phyloP scores from a whole-genome alignment of 148 eudicot genomes.

The Amaranthus cruentus region DNA sequence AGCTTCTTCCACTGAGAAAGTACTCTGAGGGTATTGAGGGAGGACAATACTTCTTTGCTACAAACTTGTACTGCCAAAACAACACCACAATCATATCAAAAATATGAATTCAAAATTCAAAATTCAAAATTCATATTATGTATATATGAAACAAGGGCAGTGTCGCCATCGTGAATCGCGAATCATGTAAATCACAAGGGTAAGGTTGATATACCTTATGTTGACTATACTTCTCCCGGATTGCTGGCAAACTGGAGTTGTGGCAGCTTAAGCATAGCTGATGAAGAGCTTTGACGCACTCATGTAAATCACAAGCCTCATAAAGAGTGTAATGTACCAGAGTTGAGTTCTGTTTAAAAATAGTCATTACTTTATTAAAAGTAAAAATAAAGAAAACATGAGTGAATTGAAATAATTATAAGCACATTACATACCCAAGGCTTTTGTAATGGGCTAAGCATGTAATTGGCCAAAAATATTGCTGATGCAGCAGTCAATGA shows the following conservation, averaged over 20 bases:
- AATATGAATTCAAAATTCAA: no score
- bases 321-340: constrained; percentile 79
- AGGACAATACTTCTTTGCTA: constrained; percentile 82
- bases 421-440: constrained; percentile 68
- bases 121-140: no score
- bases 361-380: not conserved
- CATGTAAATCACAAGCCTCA: constrained; percentile 61
- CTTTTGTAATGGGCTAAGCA: constrained; percentile 53
- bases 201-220: constrained; percentile 52
- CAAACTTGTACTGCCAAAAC: constrained; percentile 76
- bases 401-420: not conserved
- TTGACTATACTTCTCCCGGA: constrained; percentile 86
- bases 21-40: constrained; percentile 68
- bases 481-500: constrained; percentile 87
- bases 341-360: constrained; percentile 54
- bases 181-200: no score
- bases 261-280: constrained; percentile 52
- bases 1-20: constrained; percentile 47
- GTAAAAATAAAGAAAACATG: not conserved
- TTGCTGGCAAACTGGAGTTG: constrained; percentile 71
- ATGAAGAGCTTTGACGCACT: constrained; percentile 72
- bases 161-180: no score
- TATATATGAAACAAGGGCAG: no score
- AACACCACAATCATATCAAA: not conserved
- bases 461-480: constrained; percentile 68